Evolutionary conservation across 805 yeast species (phyloP), one percentile per base, ranked within the genome.

Genomic region (Pichia paraexigua): DNA sequence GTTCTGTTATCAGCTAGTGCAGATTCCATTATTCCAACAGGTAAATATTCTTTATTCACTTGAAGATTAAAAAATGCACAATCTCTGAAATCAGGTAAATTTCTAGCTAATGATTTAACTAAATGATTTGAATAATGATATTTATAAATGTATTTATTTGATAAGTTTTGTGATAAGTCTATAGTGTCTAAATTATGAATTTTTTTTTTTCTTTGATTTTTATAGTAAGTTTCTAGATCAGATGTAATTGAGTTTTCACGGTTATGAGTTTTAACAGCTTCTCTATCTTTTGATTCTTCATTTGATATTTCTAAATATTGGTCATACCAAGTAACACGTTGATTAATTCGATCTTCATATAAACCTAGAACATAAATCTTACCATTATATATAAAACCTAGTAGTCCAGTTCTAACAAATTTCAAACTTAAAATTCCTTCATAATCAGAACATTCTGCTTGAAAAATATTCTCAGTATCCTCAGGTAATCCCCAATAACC

Each of bases 331-430:
- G 85, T 78, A 15, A 80, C 76, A 53, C 84, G 70, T 65, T 90
- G 97, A 45, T 92, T 76, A 45, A 94, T 78, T 63, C 97, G 75
- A 66, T 94, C 99, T 60, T 94, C 99, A 56, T 90, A 88, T 40
- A 88, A 72, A 0, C 99, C 97, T 41, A 94, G 69, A 2, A 94
- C 86, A 61, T 85, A 94, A 0, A 94, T 84, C 60, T 87, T 89
- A 12, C 97, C 97, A 53, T 87, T 82, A 60, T 78, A 85, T 1
- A 88, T 78, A 66, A 94, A 94, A 0, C 99, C 99, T 46, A 94
- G 73, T 20, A 92, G 65, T 3, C 97, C 97, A 0, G 98, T 92
- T 59, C 99, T 76, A 48, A 94, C 73, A 65, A 91, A 94, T 49
- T 86, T 91, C 72, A 82, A 72, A 54, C 85, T 89, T 21, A 87